Base-by-base conservation (phyloP, 2,329 filamentous ascomycete species). In the Trichophyton mentagrophytes region DNA sequence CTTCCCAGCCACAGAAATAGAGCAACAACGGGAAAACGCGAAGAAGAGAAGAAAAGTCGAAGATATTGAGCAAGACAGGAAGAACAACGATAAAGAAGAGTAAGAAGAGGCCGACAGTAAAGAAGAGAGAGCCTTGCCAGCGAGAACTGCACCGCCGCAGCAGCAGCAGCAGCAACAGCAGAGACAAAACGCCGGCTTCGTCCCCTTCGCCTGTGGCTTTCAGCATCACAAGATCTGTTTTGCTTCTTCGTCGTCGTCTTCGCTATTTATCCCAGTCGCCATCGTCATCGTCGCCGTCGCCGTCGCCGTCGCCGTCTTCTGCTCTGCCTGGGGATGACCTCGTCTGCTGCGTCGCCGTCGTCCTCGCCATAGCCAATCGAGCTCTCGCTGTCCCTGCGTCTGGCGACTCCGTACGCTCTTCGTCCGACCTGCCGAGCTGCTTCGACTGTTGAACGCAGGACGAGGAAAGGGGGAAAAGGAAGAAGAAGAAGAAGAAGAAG, bases 271-370 rank as follows among this genome's bases (percentile, higher is more conserved):
- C 11, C 33, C 11, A 9, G 8, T 36, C 2, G 40, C 40, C 15
- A 6, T 44, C 44, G 2, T 17, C 20, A 3, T 30, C 11, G 22
- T 44, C 44, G 0, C 7, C 20, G n/a, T 30, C 11, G 22, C 20
- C 36, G 13, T 27, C 17, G 15, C 53, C 15, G 13, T 27, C 36
- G 8, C 49, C 15, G 1, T 36, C 20, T 36, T 46, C 40, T 42
- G 33, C 56, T 58, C 22, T 42, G 40, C 15, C 57, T 47, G 44
- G 40, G 57, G 40, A 59, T 49, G 57, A 59, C 57, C 47, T 27
- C 57, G 47, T n/a, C 57, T n/a, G 13, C 20, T 46, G 22, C 33
- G 36, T 58, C 25, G 20, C 44, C 17, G 30, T 59, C 40, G 27
- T 49, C 40, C 11, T 38, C 40, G 22, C 57, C 40, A 49, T 59